phyloP scores from a whole-genome alignment of 2,329 filamentous ascomycete genomes.

The Alternaria viburni region DNA sequence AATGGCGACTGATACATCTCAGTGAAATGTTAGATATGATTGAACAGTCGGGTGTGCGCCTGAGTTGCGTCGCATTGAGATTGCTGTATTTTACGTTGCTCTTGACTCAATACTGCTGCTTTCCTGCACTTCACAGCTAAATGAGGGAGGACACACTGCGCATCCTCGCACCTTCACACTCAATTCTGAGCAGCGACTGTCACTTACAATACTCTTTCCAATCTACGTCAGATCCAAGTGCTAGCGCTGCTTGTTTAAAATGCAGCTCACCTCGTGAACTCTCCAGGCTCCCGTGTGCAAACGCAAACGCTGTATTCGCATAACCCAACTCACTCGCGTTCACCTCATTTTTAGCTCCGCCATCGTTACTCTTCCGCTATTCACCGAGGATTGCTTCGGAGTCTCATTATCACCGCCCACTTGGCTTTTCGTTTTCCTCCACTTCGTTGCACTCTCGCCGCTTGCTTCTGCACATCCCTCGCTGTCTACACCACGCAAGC shows the following conservation, averaged over 20 bases:
- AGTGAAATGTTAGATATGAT: neutral
- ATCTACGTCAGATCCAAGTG: neutral
- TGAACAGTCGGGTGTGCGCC: neutral
- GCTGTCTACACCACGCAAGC: neutral
- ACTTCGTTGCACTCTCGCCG: neutral
- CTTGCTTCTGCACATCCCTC: neutral
- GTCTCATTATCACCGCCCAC: neutral
- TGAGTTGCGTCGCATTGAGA: neutral
- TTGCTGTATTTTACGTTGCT: neutral
- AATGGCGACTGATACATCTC: neutral
- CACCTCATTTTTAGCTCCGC: constrained; percentile 6
- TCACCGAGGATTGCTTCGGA: neutral
- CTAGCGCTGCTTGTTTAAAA: neutral
- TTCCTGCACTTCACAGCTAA: neutral
- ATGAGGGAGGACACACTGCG: neutral
- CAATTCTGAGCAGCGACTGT: neutral
- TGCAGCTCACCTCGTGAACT: neutral
- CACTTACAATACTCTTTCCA: neutral
- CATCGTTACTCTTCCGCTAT: neutral
- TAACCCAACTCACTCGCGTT: constrained; percentile 2
- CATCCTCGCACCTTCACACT: neutral
- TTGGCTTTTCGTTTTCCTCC: neutral
- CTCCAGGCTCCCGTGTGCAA: constrained; percentile 1
- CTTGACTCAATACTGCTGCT: neutral
- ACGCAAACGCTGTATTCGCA: constrained; percentile 9